phyloP scores from a whole-genome alignment of 2,329 filamentous ascomycete genomes.

The Chrysoporthe austroafricana region DNA sequence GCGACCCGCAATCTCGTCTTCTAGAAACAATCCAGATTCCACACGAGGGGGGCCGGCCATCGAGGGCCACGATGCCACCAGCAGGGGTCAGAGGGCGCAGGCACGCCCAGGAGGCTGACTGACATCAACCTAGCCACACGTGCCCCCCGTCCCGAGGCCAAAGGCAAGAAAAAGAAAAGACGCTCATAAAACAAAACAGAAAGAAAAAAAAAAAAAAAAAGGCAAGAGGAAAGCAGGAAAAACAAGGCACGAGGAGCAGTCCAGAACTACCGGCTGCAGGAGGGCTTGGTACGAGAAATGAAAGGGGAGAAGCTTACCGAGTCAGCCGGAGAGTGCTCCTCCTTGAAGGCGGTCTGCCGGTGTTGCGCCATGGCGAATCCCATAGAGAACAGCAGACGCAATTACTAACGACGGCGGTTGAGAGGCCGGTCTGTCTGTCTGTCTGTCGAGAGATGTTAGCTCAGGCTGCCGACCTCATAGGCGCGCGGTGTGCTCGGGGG shows the following conservation, averaged over 20 bases:
- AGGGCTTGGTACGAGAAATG: not conserved
- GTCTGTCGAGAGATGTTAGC: not conserved
- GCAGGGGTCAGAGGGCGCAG: slow-evolving; percentile 8
- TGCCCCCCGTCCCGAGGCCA: not conserved
- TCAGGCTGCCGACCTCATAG: not conserved
- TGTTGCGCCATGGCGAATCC: slow-evolving; percentile 52
- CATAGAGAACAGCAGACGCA: slow-evolving; percentile 35
- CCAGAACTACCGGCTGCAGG: slow-evolving; percentile 21
- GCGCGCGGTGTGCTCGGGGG: not conserved
- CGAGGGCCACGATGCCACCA: slow-evolving; percentile 12
- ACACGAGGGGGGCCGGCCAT: slow-evolving; percentile 4
- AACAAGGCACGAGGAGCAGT: not conserved
- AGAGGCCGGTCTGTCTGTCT: not conserved
- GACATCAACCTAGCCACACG: not conserved
- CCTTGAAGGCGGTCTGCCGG: slow-evolving; percentile 48
- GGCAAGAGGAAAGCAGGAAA: too few species aligned
- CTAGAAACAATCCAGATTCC: slow-evolving; percentile 45
- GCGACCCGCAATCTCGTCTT: slow-evolving; percentile 47
- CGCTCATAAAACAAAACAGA: too few species aligned
- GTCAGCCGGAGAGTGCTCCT: slow-evolving; percentile 44
- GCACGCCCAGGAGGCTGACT: not conserved
- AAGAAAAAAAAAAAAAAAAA: too few species aligned
- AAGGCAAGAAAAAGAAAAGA: too few species aligned
- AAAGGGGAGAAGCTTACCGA: slow-evolving; percentile 42
- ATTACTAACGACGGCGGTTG: not conserved